Evolutionary conservation across 371 early-diverging fungal species (phyloP).

Genomic region (Apophysomyces elegans): DNA sequence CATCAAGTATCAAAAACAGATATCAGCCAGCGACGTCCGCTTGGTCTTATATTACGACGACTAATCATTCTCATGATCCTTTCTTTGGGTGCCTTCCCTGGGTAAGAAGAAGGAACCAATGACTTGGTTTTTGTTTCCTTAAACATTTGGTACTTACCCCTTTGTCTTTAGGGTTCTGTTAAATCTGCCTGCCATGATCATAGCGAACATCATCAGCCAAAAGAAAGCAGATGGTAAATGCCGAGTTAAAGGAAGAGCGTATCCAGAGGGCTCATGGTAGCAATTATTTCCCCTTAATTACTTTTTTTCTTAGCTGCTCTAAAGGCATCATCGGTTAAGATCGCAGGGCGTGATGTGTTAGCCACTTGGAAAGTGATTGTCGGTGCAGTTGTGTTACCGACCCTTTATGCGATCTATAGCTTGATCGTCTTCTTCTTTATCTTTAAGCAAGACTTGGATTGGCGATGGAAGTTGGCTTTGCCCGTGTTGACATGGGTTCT

Average conservation of each 20-base stretch:
- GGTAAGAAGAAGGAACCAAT: conserved; percentile 41
- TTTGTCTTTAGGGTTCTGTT: conserved; percentile 58
- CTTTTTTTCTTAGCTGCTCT: conserved; percentile 67
- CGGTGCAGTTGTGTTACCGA: conserved; percentile 74
- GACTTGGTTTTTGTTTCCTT: background rate
- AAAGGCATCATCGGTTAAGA: conserved; percentile 87
- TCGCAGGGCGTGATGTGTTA: conserved; percentile 90
- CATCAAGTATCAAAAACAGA: conserved; percentile 88
- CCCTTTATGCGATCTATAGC: conserved; percentile 73
- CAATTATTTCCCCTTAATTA: background rate
- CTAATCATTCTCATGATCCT: conserved; percentile 65
- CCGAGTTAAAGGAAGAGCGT: background rate
- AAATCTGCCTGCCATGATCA: conserved; percentile 76
- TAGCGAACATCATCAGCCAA: conserved; percentile 70
- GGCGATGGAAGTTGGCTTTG: conserved; percentile 33
- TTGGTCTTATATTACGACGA: conserved; percentile 65
- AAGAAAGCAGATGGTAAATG: conserved; percentile 69
- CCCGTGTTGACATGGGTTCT: conserved; percentile 57
- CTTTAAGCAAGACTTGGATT: conserved; percentile 35
- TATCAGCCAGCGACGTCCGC: conserved; percentile 61
- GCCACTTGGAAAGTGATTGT: conserved; percentile 94
- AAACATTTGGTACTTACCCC: background rate
- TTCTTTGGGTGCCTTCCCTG: conserved; percentile 78
- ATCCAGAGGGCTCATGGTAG: background rate
- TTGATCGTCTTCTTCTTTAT: conserved; percentile 53